Evolutionary conservation across 176 grass and related monocot genomes (phyloP).

Genomic region (Hordeum marinum): DNA sequence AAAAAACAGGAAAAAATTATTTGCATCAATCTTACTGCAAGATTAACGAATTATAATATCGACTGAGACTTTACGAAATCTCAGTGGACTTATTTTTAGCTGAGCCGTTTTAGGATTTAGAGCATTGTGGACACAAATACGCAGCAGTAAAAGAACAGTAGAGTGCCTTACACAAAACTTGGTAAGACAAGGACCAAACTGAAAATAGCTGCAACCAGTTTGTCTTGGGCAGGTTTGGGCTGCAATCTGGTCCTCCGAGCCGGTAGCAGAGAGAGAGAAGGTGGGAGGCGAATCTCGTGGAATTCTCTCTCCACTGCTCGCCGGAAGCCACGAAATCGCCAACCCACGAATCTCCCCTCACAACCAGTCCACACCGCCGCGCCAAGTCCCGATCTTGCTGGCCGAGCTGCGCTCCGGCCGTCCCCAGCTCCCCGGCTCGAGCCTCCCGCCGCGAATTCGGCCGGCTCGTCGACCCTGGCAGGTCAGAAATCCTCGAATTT

Average conservation of each 20-base stretch:
- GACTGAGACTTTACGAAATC: no score
- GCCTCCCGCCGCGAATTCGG: background rate
- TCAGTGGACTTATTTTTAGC: no score
- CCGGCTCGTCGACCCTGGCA: constrained; percentile 1
- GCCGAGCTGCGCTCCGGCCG: background rate
- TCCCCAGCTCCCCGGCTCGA: background rate
- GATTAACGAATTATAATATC: no score
- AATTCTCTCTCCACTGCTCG: constrained; percentile 9
- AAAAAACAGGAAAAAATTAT: no score
- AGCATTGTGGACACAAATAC: no score
- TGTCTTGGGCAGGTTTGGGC: background rate
- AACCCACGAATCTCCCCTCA: background rate
- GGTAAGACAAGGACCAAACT: background rate
- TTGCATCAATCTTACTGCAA: no score
- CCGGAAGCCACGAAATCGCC: constrained; percentile 1
- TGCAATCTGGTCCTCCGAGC: constrained; percentile 4
- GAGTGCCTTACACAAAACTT: background rate
- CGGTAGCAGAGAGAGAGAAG: background rate
- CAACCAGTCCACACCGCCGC: background rate
- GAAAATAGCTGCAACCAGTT: background rate
- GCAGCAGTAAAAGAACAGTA: background rate
- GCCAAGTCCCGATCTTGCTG: constrained; percentile 15
- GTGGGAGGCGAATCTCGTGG: constrained; percentile 21
- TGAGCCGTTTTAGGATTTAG: no score
- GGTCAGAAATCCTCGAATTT: background rate